Evolutionary conservation across 768 basidiomycete genomes (phyloP).

Genomic region (Podaxis sp.): DNA sequence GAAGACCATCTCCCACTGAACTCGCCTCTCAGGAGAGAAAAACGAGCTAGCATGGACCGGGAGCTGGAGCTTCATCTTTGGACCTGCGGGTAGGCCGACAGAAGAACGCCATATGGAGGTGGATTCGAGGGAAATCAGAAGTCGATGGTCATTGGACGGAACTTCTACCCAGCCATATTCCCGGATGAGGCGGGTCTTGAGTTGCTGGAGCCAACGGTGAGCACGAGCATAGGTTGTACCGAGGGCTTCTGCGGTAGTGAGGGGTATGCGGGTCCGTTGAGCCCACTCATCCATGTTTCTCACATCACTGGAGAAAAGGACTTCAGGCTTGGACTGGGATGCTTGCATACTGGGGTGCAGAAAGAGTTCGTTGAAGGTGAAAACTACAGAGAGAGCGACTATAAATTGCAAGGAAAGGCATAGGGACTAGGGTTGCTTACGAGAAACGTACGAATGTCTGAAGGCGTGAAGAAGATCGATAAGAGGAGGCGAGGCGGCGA

Average conservation of each 20-base stretch:
- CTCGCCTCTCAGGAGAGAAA: conserved; percentile 79
- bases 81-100: conserved; percentile 73
- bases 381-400: conserved; percentile 11
- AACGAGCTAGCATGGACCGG: conserved; percentile 81
- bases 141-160: conserved; percentile 56
- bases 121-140: conserved; percentile 79
- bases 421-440: conserved; percentile 15
- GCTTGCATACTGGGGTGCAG: conserved; percentile 26
- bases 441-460: conserved; percentile 5
- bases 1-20: conserved; percentile 92
- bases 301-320: conserved; percentile 80
- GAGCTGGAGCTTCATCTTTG: conserved; percentile 67
- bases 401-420: conserved; percentile 10
- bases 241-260: conserved; percentile 80
- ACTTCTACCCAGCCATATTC: conserved; percentile 71
- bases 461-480: conserved; percentile 15
- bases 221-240: conserved; percentile 80
- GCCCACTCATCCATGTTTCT: conserved; percentile 85
- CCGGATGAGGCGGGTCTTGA: conserved; percentile 62
- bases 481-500: conserved; percentile 27
- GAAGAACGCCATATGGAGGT: conserved; percentile 77
- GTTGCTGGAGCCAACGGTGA: conserved; percentile 68
- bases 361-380: conserved; percentile 9
- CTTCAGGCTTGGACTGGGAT: conserved; percentile 41
- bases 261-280: conserved; percentile 70